Percentiles rank a stretch among this genome's conserved stretches.
phyloP scores from a whole-genome alignment of 306 rosid species.

The Carpinus viminea region DNA sequence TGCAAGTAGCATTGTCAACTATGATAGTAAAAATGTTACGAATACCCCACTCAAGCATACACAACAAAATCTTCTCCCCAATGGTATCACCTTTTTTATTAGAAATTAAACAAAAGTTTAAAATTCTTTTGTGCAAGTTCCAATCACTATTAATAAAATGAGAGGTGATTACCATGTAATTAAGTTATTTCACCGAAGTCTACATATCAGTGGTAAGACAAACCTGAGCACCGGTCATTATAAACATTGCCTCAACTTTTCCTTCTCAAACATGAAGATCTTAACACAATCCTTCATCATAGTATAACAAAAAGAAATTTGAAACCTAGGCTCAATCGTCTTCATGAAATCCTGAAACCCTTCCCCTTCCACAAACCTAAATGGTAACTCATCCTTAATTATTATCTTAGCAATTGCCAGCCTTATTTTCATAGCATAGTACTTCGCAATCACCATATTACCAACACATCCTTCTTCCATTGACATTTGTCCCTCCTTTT shows the following conservation, averaged over 20 bases:
- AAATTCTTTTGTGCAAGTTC: neutral
- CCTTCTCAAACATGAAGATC: too few species aligned
- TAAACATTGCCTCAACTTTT: too few species aligned
- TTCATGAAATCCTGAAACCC: too few species aligned
- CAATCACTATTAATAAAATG: neutral
- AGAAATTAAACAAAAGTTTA: neutral
- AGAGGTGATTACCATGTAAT: neutral
- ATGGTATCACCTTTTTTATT: neutral
- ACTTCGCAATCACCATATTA: neutral
- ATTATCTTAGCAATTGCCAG: too few species aligned
- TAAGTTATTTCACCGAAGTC: neutral
- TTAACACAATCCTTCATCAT: too few species aligned
- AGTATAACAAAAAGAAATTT: too few species aligned
- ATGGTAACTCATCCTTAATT: too few species aligned
- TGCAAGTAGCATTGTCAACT: neutral
- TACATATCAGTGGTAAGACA: neutral
- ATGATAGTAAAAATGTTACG: neutral
- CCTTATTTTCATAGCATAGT: neutral
- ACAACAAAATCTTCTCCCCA: neutral
- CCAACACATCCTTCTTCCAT: neutral
- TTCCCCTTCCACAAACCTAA: too few species aligned
- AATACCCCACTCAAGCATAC: conserved; percentile 13
- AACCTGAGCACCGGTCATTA: too few species aligned
- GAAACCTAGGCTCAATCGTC: too few species aligned
- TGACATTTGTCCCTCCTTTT: neutral